Evolutionary conservation across 2,329 filamentous ascomycete genomes (phyloP).

Genomic region (Penicillium aurantiogriseum): DNA sequence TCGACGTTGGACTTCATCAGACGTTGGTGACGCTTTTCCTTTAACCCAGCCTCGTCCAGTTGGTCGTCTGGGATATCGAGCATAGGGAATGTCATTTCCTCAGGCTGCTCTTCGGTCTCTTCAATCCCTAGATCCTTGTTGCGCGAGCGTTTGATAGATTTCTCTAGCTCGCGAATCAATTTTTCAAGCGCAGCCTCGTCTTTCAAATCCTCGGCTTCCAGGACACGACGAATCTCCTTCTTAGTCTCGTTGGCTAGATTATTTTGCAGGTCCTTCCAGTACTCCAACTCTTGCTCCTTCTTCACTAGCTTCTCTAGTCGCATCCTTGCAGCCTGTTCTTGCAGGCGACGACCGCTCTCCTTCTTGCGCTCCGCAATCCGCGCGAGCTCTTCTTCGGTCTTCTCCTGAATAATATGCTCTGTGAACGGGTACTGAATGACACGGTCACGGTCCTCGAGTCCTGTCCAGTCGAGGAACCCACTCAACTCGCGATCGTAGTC

Average conservation of each 20-base stretch:
- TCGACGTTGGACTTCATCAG: slow-evolving; percentile 94
- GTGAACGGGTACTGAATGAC: slow-evolving; percentile 92
- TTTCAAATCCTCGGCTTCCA: slow-evolving; percentile 89
- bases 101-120: slow-evolving; percentile 71
- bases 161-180: slow-evolving; percentile 83
- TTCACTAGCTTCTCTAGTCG: slow-evolving; percentile 89
- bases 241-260: slow-evolving; percentile 75
- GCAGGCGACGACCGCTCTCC: slow-evolving; percentile 84
- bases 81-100: slow-evolving; percentile 79
- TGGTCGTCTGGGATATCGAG: slow-evolving; percentile 88
- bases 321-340: slow-evolving; percentile 97
- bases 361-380: slow-evolving; percentile 90
- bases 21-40: slow-evolving; percentile 88
- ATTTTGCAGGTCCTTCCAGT: slow-evolving; percentile 79
- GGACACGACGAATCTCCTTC: slow-evolving; percentile 80
- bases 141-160: slow-evolving; percentile 80
- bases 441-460: slow-evolving; percentile 82
- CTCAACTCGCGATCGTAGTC: slow-evolving; percentile 78
- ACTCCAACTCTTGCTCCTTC: slow-evolving; percentile 93
- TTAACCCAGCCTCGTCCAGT: slow-evolving; percentile 84
- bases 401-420: slow-evolving; percentile 84
- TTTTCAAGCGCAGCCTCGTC: slow-evolving; percentile 84
- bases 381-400: slow-evolving; percentile 90
- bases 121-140: slow-evolving; percentile 92
- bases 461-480: slow-evolving; percentile 82